These are phyloP conservation scores for Arthrobotrys sphaeroides DNA, from an alignment of 2,329 filamentous ascomycete genomes.

Conservation along the genomic window DNA sequence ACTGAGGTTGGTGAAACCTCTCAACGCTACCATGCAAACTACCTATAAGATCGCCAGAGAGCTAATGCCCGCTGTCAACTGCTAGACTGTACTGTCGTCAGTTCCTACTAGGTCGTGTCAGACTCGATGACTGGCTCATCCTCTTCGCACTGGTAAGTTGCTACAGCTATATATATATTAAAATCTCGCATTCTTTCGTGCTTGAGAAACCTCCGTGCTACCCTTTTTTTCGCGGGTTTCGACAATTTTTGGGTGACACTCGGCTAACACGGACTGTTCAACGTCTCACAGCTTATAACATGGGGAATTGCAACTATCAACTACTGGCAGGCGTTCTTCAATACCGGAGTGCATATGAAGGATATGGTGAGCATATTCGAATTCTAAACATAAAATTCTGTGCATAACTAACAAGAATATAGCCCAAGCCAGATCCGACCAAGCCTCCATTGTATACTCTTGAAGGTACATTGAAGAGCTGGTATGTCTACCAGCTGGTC, in stretches of 20 bases:
- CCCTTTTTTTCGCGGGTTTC: not conserved
- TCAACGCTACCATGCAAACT: slow-evolving; percentile 17
- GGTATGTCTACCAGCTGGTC: slow-evolving; percentile 61
- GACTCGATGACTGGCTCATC: slow-evolving; percentile 61
- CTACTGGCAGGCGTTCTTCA: slow-evolving; percentile 54
- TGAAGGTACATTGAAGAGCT: slow-evolving; percentile 59
- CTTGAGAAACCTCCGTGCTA: not conserved
- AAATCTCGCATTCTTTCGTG: not conserved
- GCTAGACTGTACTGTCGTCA: slow-evolving; percentile 57
- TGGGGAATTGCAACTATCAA: slow-evolving; percentile 57
- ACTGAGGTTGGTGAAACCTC: slow-evolving; percentile 55
- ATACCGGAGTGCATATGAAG: slow-evolving; percentile 55
- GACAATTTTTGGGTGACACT: not conserved
- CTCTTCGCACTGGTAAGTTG: slow-evolving; percentile 56
- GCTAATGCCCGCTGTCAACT: slow-evolving; percentile 20
- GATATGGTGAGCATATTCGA: slow-evolving; percentile 41
- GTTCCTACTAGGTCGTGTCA: slow-evolving; percentile 54
- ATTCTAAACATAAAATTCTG: not conserved
- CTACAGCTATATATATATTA: not conserved
- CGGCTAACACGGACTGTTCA: slow-evolving; percentile 18
- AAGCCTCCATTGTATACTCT: slow-evolving; percentile 46
- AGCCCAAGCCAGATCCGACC: slow-evolving; percentile 43
- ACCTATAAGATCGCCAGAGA: slow-evolving; percentile 41
- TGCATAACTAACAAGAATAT: not conserved
- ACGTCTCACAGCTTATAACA: slow-evolving; percentile 52